Evolutionary conservation across 768 basidiomycete genomes (phyloP).

Genomic region (Fibroporia radiculosa): DNA sequence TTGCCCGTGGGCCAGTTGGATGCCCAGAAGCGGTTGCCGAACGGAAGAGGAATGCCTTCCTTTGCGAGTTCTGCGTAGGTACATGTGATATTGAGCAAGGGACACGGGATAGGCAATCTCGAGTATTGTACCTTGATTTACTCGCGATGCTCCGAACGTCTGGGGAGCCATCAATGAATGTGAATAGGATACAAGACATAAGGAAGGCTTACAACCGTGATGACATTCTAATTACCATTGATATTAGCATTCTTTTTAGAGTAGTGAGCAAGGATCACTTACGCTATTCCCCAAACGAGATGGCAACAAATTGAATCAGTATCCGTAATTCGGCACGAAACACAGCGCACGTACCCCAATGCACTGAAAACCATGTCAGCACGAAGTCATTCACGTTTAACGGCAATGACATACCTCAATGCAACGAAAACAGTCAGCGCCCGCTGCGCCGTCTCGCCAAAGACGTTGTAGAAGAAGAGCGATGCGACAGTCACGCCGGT

Average conservation of each 20-base stretch:
- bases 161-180: slow-evolving; percentile 18
- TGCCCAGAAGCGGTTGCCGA: slow-evolving; percentile 53
- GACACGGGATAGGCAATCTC: too few species aligned
- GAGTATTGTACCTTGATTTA: slow-evolving; percentile 46
- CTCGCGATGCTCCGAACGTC: slow-evolving; percentile 43
- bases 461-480: slow-evolving; percentile 53
- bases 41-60: slow-evolving; percentile 54
- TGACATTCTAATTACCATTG: slow-evolving; percentile 16
- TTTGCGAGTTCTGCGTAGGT: slow-evolving; percentile 42
- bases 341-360: slow-evolving; percentile 22
- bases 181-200: background rate
- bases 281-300: background rate
- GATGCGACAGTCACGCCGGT: slow-evolving; percentile 51
- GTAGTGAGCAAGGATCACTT: slow-evolving; percentile 24
- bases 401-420: slow-evolving; percentile 31
- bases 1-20: slow-evolving; percentile 55
- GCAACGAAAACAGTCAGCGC: slow-evolving; percentile 53
- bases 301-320: slow-evolving; percentile 23
- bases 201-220: slow-evolving; percentile 15
- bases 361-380: slow-evolving; percentile 21
- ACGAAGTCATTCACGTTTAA: background rate
- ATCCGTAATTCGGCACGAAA: background rate
- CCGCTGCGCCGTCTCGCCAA: slow-evolving; percentile 42
- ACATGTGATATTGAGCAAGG: background rate
- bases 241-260: slow-evolving; percentile 33